Evolutionary conservation across 768 basidiomycete genomes (phyloP), one percentile per base, ranked within the genome.

Genomic region (Leccinum subgranulosum): DNA sequence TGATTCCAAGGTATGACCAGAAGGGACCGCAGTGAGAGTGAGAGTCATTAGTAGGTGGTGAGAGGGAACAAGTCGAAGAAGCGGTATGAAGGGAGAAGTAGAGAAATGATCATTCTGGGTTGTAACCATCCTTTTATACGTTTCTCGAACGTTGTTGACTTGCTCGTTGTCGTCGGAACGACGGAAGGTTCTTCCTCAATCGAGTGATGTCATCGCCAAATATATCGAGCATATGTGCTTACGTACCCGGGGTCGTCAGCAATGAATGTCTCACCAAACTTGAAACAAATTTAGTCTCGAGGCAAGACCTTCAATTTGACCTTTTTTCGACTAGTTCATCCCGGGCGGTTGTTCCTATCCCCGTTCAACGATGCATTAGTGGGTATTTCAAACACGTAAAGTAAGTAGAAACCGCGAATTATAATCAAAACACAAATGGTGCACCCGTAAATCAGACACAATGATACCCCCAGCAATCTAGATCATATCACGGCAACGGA

Each of bases 401-500:
- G 11, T 43, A 43, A 10, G 39, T 41, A 41, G 39, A 41, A 41
- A 41, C 3, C 19, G 41, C 19, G 10, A 43, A 43, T 43, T 43
- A 43, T 12, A 43, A 43, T 43, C 19, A 6, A 21, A 43, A 19
- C 19, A 43, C 41, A 43, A 41, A 19, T 19, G 39, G 10, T 19
- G 39, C 39, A 41, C 10, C 39, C n/a, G 39, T 11, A 41, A 41
- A 41, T 41, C n/a, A 41, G 39, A 41, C 4, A 41, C 34, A 34
- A n/a, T n/a, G n/a, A 34, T 15, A 41, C 10, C 9, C 43, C 10
- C 25, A 28, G 11, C 43, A 33, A 14, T 6, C 8, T 9, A 11
- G 33, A 33, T 33, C 28, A 41, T n/a, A 25, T 69, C 56, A 73
- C 5, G 59, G 43, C 6, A 49, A 53, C 28, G 60, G 51, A 29